phyloP scores from a whole-genome alignment of 805 yeast genomes.

The Debaryomyces hansenii region DNA sequence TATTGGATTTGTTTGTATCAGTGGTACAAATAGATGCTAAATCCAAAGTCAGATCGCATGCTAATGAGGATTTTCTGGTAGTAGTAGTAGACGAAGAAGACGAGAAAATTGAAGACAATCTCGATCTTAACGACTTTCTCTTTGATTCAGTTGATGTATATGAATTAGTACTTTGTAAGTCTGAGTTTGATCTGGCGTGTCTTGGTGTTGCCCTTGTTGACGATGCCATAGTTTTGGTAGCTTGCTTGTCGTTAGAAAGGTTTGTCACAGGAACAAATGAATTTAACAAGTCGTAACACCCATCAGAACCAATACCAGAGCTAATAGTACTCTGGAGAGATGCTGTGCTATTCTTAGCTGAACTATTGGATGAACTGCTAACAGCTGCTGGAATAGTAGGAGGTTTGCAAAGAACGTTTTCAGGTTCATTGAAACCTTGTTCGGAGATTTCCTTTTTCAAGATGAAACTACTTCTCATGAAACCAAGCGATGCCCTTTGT shows the following conservation, averaged over 20 bases:
- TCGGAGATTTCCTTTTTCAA: constrained; percentile 42
- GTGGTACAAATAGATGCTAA: constrained; percentile 16
- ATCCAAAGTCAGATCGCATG: constrained; percentile 9
- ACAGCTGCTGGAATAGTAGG: constrained; percentile 20
- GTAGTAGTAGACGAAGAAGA: background rate
- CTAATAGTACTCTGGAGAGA: constrained; percentile 6
- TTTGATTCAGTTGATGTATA: background rate
- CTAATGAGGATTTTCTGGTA: constrained; percentile 2
- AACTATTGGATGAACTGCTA: background rate
- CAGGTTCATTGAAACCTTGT: constrained; percentile 31
- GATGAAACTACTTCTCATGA: constrained; percentile 43
- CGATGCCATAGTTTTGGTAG: background rate
- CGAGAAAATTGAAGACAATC: constrained; percentile 1
- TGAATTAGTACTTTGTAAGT: background rate
- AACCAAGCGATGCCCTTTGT: constrained; percentile 40
- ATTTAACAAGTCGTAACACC: constrained; percentile 24
- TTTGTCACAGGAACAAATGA: constrained; percentile 14
- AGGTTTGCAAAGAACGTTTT: constrained; percentile 24
- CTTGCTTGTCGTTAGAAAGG: background rate
- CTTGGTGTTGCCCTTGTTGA: background rate
- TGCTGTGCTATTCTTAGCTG: constrained; percentile 2
- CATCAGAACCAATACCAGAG: constrained; percentile 10
- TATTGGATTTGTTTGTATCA: constrained; percentile 14
- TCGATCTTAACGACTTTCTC: constrained; percentile 2
- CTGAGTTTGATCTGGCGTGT: background rate